These are phyloP conservation scores for Tricholoma terreum DNA, from an alignment of 768 basidiomycete species.

Conservation along the genomic window DNA sequence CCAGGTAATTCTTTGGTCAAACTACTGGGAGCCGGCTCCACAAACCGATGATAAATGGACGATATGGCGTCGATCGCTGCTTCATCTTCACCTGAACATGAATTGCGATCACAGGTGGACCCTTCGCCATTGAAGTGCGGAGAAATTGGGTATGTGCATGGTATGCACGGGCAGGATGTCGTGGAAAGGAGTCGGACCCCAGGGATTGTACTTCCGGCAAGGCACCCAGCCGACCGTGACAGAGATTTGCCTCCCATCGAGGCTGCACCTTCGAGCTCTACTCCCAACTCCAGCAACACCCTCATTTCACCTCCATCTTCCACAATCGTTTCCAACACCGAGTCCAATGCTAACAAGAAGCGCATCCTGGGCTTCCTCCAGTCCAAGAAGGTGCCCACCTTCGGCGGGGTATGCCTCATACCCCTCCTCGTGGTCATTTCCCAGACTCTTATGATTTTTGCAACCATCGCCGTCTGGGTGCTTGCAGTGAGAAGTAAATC, in stretches of 20 bases:
- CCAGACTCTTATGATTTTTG: conserved; percentile 41
- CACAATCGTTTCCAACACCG: conserved; percentile 15
- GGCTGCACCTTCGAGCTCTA: conserved; percentile 12
- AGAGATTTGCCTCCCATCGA: conserved; percentile 19
- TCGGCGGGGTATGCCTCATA: conserved; percentile 43
- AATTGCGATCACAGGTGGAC: conserved; percentile 44
- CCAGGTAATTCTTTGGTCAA: conserved; percentile 18
- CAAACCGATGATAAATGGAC: background rate
- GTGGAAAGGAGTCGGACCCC: conserved; percentile 15
- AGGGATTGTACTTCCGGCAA: conserved; percentile 33
- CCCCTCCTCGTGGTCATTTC: conserved; percentile 41
- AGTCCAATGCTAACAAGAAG: conserved; percentile 28
- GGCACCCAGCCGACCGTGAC: conserved; percentile 53
- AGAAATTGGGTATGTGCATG: conserved; percentile 61
- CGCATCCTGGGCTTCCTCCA: conserved; percentile 39
- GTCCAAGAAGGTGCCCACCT: conserved; percentile 32
- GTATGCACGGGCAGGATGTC: conserved; percentile 25
- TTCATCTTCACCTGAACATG: conserved; percentile 14
- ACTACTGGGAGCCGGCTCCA: conserved; percentile 15
- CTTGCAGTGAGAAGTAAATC: conserved; percentile 29
- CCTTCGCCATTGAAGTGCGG: conserved; percentile 63
- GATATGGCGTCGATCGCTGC: conserved; percentile 28
- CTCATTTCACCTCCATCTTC: conserved; percentile 18
- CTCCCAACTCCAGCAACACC: conserved; percentile 10
- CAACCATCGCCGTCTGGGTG: conserved; percentile 56